A percentile compares a stretch with the other conserved stretches of the same genome.
phyloP scores from a whole-genome alignment of 805 yeast genomes.

The Wickerhamomyces queroliae region DNA sequence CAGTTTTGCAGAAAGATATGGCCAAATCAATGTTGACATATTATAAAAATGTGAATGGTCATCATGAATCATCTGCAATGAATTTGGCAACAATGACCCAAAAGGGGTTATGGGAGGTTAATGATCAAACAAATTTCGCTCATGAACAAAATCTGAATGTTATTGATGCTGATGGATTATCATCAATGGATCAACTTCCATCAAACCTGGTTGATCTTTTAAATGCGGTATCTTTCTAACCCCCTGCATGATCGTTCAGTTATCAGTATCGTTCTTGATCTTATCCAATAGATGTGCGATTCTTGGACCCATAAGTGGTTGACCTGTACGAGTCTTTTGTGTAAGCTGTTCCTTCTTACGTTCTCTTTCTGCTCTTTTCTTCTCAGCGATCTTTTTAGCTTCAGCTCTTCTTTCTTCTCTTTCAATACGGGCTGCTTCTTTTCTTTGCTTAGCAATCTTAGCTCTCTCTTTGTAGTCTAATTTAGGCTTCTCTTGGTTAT shows the following conservation, averaged over 20 bases:
- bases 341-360: conserved; percentile 38
- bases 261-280: conserved; percentile 44
- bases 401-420: conserved; percentile 37
- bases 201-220: conserved; percentile 6
- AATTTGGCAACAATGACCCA: conserved; percentile 8
- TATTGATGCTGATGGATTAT: conserved; percentile 12
- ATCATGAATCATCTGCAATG: too few relatives aligned
- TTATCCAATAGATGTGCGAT: conserved; percentile 73
- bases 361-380: conserved; percentile 36
- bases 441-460: conserved; percentile 29
- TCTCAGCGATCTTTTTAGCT: conserved; percentile 27
- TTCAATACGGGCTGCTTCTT: conserved; percentile 24
- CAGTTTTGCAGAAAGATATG: conserved; percentile 10
- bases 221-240: conserved; percentile 8
- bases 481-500: conserved; percentile 15
- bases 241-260: background rate
- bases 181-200: conserved; percentile 3
- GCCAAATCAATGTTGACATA: conserved; percentile 1
- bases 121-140: conserved; percentile 10
- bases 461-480: conserved; percentile 29
- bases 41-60: conserved; percentile 1
- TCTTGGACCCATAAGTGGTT: conserved; percentile 88
- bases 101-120: conserved; percentile 19
- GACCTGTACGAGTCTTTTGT: conserved; percentile 67
- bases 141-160: conserved; percentile 9